These are phyloP conservation scores for Ophiosphaerella herpotricha DNA, from an alignment of 2,329 filamentous ascomycete species.

Conservation along the genomic window DNA sequence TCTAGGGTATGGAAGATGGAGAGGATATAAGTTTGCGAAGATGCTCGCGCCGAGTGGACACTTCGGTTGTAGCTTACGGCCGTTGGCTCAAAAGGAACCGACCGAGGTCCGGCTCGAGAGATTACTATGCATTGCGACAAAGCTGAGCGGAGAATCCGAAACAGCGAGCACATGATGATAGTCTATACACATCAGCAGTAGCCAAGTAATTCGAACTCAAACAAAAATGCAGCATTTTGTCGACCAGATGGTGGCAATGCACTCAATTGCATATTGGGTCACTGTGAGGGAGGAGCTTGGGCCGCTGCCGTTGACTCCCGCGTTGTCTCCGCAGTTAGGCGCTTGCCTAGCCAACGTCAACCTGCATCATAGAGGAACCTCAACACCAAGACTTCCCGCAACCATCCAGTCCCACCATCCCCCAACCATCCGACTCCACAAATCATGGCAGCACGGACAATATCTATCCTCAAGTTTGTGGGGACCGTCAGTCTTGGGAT, in stretches of 20 bases:
- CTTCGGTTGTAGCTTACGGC: too few species aligned
- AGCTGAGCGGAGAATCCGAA: not conserved
- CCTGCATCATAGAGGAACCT: slow-evolving; percentile 11
- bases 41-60: not conserved
- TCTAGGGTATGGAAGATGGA: too few species aligned
- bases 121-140: slow-evolving; percentile 9
- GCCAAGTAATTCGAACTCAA: not conserved
- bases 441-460: slow-evolving; percentile 66
- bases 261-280: slow-evolving; percentile 1
- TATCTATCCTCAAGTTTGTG: slow-evolving; percentile 87
- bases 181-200: not conserved
- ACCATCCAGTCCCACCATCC: not conserved
- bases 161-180: not conserved
- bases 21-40: too few species aligned
- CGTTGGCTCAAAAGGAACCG: slow-evolving; percentile 3
- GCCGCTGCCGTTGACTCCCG: slow-evolving; percentile 5
- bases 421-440: not conserved
- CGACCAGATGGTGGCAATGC: not conserved
- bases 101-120: slow-evolving; percentile 26
- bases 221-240: not conserved
- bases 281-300: slow-evolving; percentile 5
- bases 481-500: slow-evolving; percentile 88
- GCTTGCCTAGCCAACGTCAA: slow-evolving; percentile 19
- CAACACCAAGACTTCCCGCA: slow-evolving; percentile 1
- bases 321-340: slow-evolving; percentile 22